A percentile compares a stretch with the other conserved stretches of the same genome.
phyloP scores from a whole-genome alignment of 2,329 filamentous ascomycete species.

The Colletotrichum sidae region DNA sequence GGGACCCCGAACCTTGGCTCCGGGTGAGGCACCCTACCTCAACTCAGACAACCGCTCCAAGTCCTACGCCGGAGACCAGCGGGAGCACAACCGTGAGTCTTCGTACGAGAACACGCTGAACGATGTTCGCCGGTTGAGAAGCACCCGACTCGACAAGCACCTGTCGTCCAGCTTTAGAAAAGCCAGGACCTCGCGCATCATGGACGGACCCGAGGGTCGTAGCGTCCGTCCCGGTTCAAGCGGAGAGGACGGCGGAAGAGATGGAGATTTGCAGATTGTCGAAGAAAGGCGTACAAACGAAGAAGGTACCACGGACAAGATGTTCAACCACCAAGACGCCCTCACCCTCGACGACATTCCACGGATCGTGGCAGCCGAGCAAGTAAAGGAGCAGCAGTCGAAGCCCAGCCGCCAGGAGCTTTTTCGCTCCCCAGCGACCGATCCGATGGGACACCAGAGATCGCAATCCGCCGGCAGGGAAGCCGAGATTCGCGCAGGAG shows the following conservation, averaged over 20 bases:
- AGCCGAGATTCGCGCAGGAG: conserved; percentile 62
- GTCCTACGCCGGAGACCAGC: conserved; percentile 73
- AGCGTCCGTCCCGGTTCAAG: conserved; percentile 77
- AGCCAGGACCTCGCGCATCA: conserved; percentile 89
- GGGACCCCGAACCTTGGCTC: conserved; percentile 50
- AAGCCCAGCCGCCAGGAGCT: conserved; percentile 78
- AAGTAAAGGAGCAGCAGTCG: conserved; percentile 86
- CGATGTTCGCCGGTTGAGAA: conserved; percentile 90
- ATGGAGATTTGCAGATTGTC: conserved; percentile 77
- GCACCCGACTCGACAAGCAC: conserved; percentile 93
- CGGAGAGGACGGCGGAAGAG: conserved; percentile 68
- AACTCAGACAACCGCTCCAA: conserved; percentile 78
- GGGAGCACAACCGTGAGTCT: conserved; percentile 74
- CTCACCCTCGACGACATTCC: conserved; percentile 97
- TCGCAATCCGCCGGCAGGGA: conserved; percentile 68
- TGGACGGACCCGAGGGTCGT: conserved; percentile 84
- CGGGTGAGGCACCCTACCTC: conserved; percentile 56
- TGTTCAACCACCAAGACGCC: conserved; percentile 90
- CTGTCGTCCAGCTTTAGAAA: conserved; percentile 93
- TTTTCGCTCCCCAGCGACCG: conserved; percentile 66
- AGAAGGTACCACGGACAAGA: conserved; percentile 80
- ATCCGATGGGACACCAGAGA: conserved; percentile 73
- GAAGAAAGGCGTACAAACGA: conserved; percentile 78
- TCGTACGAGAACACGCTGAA: conserved; percentile 96
- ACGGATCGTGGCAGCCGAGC: conserved; percentile 93